phyloP scores from a whole-genome alignment of 2,329 filamentous ascomycete species.

The Karstenula rhodostoma region DNA sequence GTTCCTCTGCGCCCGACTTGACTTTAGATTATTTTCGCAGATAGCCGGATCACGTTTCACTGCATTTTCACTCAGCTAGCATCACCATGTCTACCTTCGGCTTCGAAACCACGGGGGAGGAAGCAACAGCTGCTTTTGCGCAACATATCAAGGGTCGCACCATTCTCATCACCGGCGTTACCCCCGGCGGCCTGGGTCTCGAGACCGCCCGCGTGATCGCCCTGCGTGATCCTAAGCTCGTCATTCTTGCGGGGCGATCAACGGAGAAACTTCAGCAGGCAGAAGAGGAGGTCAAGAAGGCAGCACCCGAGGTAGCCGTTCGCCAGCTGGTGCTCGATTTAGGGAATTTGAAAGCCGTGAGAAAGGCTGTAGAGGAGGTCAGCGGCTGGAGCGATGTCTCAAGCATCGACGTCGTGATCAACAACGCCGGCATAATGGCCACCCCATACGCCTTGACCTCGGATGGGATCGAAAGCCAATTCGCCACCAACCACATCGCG shows the following conservation, averaged over 20 bases:
- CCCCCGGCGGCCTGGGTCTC: too few relatives aligned
- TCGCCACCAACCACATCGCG: conserved; percentile 56
- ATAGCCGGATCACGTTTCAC: too few relatives aligned
- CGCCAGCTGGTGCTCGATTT: neutral
- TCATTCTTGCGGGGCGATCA: neutral
- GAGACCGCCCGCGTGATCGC: neutral
- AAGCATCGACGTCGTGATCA: conserved; percentile 50
- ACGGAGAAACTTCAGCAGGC: neutral
- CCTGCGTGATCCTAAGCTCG: neutral
- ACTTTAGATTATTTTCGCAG: too few relatives aligned
- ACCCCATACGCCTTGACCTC: conserved; percentile 35
- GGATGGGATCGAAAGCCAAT: conserved; percentile 55
- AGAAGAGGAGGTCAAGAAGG: neutral
- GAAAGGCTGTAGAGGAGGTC: conserved; percentile 38
- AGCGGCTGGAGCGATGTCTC: conserved; percentile 26
- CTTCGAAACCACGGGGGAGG: too few relatives aligned
- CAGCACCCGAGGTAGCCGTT: neutral
- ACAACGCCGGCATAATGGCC: conserved; percentile 48
- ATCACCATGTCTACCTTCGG: too few relatives aligned
- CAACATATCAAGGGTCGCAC: too few relatives aligned
- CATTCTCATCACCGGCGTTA: too few relatives aligned
- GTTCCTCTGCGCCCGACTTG: too few relatives aligned
- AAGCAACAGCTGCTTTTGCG: too few relatives aligned
- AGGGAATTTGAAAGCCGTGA: conserved; percentile 19
- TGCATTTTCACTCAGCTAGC: too few relatives aligned